Base-by-base conservation (phyloP, 768 basidiomycete genomes). In the Pulveroboletus sp. region DNA sequence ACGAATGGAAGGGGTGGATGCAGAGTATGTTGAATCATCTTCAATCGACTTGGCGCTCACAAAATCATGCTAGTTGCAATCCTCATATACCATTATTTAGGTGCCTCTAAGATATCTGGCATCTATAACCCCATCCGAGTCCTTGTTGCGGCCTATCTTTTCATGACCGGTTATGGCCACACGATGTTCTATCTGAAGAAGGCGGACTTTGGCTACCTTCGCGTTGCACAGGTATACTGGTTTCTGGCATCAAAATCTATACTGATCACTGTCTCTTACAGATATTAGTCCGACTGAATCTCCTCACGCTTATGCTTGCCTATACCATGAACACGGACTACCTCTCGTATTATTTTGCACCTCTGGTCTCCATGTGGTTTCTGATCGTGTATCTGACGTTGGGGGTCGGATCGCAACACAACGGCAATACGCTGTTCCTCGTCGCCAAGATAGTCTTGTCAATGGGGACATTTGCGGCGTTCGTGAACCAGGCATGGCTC, bases 1-100 rank as follows among this genome's bases (percentile, higher is more conserved):
- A 97, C 56, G 93, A 97, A 69, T 97, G 93, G 93, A 95, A 95
- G 67, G 93, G 93, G 4, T 97, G 93, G 93, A 97, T 97, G 93
- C 93, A 97, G 74, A 76, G 91, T 91, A 60, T 47, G 86, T 67
- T 6, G 17, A 23, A 43, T 37, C 31, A 36, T 25, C 42, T 21
- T 40, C 6, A 34, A n/a, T 11, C 29, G 42, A 40, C 23, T 16
- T 19, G 24, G 17, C 6, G 33, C 40, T 46, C 32, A 50, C n/a
- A 48, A 39, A 45, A 40, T 51, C 11, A 13, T 39, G 41, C 12
- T 39, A 94, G 91, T 94, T 58, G 82, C 78, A 16, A 91, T 97
- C 55, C 77, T 97, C n/a, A 82, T 94, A 59, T 95, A 97, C 62
- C 93, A 95, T 68, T 93, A 93, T 67, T 69, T 86, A 35, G 89